Conservation (phyloP, 805 yeast species). For the Pichia scutulata region DNA sequence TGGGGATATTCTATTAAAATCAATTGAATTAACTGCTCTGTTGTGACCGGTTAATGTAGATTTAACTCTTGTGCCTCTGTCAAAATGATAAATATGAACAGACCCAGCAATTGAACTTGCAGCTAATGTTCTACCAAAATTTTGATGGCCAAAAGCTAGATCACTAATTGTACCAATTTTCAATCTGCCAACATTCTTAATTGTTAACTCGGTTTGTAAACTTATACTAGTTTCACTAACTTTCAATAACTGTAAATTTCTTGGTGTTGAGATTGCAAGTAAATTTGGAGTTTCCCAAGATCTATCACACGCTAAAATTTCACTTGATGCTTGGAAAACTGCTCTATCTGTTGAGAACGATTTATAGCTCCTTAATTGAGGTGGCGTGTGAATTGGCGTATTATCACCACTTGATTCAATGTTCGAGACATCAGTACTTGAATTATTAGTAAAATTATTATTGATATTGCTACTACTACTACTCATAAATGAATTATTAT, state of each 20-base stretch:
- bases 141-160: conserved; percentile 35
- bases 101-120: conserved; percentile 42
- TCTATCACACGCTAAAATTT: conserved; percentile 28
- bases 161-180: conserved; percentile 36
- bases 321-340: conserved; percentile 27
- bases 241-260: conserved; percentile 32
- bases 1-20: conserved; percentile 33
- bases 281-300: conserved; percentile 29
- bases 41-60: conserved; percentile 33
- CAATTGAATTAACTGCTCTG: conserved; percentile 39
- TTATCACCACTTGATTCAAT: neutral
- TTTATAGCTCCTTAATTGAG: neutral
- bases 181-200: conserved; percentile 19
- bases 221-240: conserved; percentile 27
- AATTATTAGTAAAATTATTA: neutral
- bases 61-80: conserved; percentile 24
- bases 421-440: neutral
- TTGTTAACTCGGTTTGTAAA: conserved; percentile 30
- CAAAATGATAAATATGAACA: conserved; percentile 29
- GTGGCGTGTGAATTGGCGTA: neutral
- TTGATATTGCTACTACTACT: neutral
- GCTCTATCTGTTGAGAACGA: conserved; percentile 16
- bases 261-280: conserved; percentile 37
- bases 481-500: conserved; percentile 29
- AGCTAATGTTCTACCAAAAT: conserved; percentile 33